phyloP scores from a whole-genome alignment of 2,329 filamentous ascomycete genomes.

The Fusarium sp. region DNA sequence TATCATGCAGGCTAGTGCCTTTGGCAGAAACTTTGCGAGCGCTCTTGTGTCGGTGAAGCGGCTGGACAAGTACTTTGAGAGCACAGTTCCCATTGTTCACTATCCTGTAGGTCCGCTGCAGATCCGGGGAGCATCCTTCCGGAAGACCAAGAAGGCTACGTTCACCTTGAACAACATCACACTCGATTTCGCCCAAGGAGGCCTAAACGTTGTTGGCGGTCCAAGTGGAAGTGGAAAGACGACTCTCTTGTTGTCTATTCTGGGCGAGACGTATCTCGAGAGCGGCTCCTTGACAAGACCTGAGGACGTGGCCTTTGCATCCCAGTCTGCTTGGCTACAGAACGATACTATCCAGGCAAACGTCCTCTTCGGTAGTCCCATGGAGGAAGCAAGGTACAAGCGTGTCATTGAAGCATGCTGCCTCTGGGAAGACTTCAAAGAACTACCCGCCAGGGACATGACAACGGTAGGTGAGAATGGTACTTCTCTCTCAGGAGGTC shows the following conservation, averaged over 20 bases:
- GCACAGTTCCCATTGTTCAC: slow-evolving; percentile 56
- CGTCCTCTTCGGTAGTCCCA: slow-evolving; percentile 60
- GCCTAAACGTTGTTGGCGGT: slow-evolving; percentile 62
- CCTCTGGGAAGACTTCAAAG: slow-evolving; percentile 58
- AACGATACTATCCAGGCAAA: slow-evolving; percentile 64
- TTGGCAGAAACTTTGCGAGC: slow-evolving; percentile 49
- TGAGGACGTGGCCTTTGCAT: slow-evolving; percentile 63
- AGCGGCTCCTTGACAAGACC: slow-evolving; percentile 57
- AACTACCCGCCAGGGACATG: slow-evolving; percentile 59
- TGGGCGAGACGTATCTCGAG: slow-evolving; percentile 63
- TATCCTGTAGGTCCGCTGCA: slow-evolving; percentile 60
- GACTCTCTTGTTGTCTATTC: slow-evolving; percentile 60
- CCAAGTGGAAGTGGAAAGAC: slow-evolving; percentile 66
- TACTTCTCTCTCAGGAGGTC: slow-evolving; percentile 63
- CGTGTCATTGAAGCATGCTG: slow-evolving; percentile 64
- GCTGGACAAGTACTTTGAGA: slow-evolving; percentile 63
- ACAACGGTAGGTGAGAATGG: slow-evolving; percentile 64
- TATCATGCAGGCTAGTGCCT: slow-evolving; percentile 57
- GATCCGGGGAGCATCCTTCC: slow-evolving; percentile 57
- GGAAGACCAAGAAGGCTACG: slow-evolving; percentile 58
- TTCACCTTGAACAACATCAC: slow-evolving; percentile 59
- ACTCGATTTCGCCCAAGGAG: slow-evolving; percentile 61
- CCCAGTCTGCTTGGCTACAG: slow-evolving; percentile 65
- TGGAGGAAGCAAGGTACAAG: slow-evolving; percentile 62
- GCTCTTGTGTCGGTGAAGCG: slow-evolving; percentile 57